Evolutionary conservation across 208 protist species (phyloP).

Genomic region (Trypanosoma avium): DNA sequence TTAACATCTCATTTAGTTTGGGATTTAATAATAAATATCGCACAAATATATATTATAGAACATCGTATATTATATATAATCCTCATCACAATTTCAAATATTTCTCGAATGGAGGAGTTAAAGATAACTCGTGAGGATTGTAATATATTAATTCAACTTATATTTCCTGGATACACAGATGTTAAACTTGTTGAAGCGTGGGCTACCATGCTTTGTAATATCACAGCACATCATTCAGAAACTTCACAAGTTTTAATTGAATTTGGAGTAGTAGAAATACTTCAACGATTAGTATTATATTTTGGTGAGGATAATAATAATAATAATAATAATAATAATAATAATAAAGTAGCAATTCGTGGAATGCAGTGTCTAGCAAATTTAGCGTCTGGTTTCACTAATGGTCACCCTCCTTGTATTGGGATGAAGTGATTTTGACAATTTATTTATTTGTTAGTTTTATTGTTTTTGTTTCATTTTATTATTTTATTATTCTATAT

Average conservation of each 20-base stretch:
- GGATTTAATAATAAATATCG: conserved; percentile 13
- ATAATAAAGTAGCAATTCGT: conserved; percentile 31
- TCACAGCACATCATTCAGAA: conserved; percentile 35
- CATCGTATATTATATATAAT: conserved; percentile 29
- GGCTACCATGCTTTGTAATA: conserved; percentile 40
- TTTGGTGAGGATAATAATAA: conserved; percentile 24
- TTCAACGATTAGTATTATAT: conserved; percentile 46
- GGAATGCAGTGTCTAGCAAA: conserved; percentile 46
- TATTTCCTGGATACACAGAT: conserved; percentile 30
- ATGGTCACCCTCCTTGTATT: conserved; percentile 8
- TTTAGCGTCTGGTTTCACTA: conserved; percentile 21
- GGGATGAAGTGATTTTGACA: too few species aligned
- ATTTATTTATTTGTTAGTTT: too few species aligned
- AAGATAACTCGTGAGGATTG: conserved; percentile 15
- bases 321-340: too few species aligned
- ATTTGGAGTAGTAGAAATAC: conserved; percentile 37
- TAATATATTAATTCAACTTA: conserved; percentile 12
- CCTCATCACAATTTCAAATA: conserved; percentile 31
- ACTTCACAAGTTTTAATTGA: conserved; percentile 28
- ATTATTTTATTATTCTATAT: too few species aligned
- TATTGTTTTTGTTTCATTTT: too few species aligned
- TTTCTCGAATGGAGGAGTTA: conserved; percentile 11
- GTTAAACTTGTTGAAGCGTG: conserved; percentile 38
- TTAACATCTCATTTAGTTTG: conserved; percentile 19
- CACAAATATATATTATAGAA: conserved; percentile 27